Evolutionary conservation across 768 basidiomycete species (phyloP).

Genomic region (Clavulina sp.): DNA sequence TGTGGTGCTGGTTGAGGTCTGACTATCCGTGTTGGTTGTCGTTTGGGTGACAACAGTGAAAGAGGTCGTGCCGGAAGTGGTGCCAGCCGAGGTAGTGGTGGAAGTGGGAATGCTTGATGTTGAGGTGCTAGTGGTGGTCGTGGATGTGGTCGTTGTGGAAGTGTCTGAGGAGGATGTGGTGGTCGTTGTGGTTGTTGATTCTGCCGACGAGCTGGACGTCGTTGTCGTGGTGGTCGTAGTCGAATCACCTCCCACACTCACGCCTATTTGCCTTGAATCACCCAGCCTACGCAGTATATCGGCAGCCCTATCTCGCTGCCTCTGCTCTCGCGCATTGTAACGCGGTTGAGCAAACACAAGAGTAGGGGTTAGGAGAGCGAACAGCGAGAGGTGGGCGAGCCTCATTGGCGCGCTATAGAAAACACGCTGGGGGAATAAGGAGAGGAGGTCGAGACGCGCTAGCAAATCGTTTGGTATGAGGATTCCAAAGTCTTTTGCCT

Average conservation of each 20-base stretch:
- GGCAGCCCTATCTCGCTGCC: not conserved
- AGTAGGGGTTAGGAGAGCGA: too few species aligned
- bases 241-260: too few species aligned
- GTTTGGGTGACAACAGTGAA: not conserved
- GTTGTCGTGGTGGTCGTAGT: conserved; percentile 13
- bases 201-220: conserved; percentile 16
- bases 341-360: too few species aligned
- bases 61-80: conserved; percentile 2
- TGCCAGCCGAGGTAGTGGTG: not conserved
- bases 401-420: too few species aligned
- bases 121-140: conserved; percentile 5
- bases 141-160: conserved; percentile 16
- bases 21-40: not conserved
- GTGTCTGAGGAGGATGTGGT: conserved; percentile 16
- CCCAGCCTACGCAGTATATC: too few species aligned
- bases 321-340: too few species aligned
- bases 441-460: too few species aligned
- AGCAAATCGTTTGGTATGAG: too few species aligned
- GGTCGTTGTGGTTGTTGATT: conserved; percentile 16
- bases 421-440: too few species aligned
- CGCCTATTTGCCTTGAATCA: too few species aligned
- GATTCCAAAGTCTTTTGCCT: too few species aligned
- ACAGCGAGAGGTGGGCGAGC: too few species aligned
- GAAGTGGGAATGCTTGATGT: not conserved
- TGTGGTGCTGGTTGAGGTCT: not conserved